These are phyloP conservation scores for Linnemannia schmuckeri DNA, from an alignment of 192 early-diverging fungal genomes.

Conservation along the genomic window DNA sequence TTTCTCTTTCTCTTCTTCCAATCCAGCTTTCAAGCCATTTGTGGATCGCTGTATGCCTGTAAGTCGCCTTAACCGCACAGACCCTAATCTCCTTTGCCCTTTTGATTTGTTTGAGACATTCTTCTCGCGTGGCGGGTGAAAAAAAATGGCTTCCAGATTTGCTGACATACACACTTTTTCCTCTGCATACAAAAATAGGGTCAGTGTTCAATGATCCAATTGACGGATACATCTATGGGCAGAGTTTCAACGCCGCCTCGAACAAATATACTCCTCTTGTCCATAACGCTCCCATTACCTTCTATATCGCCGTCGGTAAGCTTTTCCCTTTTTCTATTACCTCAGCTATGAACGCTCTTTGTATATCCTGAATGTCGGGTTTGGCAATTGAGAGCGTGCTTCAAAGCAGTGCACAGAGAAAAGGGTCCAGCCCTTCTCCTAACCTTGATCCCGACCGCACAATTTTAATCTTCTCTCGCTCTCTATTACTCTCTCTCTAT, in stretches of 20 bases:
- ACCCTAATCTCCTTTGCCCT: background rate
- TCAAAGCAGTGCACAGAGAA: too few species aligned
- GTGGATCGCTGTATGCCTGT: slow-evolving; percentile 76
- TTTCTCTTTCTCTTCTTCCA: background rate
- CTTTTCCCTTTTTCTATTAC: background rate
- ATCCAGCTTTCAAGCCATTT: slow-evolving; percentile 66
- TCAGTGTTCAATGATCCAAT: slow-evolving; percentile 75
- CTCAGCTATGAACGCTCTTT: background rate
- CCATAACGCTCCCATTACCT: slow-evolving; percentile 68
- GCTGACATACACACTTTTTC: background rate
- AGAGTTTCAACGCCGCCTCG: slow-evolving; percentile 25
- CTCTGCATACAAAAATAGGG: slow-evolving; percentile 49
- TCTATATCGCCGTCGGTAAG: slow-evolving; percentile 70
- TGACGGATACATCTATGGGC: slow-evolving; percentile 57
- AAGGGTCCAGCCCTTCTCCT: background rate
- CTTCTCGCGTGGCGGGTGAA: background rate
- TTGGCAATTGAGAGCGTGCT: too few species aligned
- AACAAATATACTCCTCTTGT: slow-evolving; percentile 52
- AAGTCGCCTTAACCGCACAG: slow-evolving; percentile 16
- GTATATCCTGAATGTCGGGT: too few species aligned
- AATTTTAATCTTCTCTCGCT: background rate
- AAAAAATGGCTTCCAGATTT: background rate
- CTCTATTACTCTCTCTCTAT: background rate
- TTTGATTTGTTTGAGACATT: background rate
- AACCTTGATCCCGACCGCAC: background rate